These are phyloP conservation scores for Geosmithia putterillii DNA, from an alignment of 2,329 filamentous ascomycete genomes.

Conservation along the genomic window DNA sequence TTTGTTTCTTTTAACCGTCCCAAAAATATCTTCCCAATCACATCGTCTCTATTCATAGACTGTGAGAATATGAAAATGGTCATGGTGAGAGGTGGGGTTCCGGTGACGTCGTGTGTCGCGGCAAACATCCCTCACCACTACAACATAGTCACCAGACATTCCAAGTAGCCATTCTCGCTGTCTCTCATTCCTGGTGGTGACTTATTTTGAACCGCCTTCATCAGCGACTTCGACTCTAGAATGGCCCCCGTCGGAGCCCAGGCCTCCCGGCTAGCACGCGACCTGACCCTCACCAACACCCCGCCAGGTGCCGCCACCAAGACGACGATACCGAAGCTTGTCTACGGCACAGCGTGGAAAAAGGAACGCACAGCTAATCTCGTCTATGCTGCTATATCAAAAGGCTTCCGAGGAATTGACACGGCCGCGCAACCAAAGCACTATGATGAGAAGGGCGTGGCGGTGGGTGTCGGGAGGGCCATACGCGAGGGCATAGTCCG, in stretches of 20 bases:
- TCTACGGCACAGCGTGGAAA: conserved; percentile 87
- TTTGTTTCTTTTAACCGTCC: too few relatives aligned
- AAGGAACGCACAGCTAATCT: conserved; percentile 53
- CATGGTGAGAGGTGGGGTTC: too few relatives aligned
- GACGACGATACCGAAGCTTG: conserved; percentile 30
- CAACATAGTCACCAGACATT: neutral
- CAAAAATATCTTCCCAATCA: too few relatives aligned
- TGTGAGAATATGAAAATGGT: too few relatives aligned
- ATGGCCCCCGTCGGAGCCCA: conserved; percentile 12
- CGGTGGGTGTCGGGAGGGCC: conserved; percentile 50
- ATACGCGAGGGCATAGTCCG: conserved; percentile 45
- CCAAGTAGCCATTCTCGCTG: too few relatives aligned
- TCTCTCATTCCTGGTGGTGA: too few relatives aligned
- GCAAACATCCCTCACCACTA: too few relatives aligned
- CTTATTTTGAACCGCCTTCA: too few relatives aligned
- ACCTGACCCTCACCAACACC: conserved; percentile 10
- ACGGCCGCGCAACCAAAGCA: conserved; percentile 70
- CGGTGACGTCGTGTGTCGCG: too few relatives aligned
- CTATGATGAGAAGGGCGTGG: conserved; percentile 63
- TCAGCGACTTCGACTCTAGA: too few relatives aligned
- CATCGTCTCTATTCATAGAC: too few relatives aligned
- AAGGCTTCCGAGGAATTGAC: conserved; percentile 63
- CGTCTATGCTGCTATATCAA: conserved; percentile 53
- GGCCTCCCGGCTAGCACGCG: conserved; percentile 17
- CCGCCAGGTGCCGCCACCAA: neutral